Base-by-base conservation (phyloP, 2,329 filamentous ascomycete genomes). In the Cercospora nicotianae region DNA sequence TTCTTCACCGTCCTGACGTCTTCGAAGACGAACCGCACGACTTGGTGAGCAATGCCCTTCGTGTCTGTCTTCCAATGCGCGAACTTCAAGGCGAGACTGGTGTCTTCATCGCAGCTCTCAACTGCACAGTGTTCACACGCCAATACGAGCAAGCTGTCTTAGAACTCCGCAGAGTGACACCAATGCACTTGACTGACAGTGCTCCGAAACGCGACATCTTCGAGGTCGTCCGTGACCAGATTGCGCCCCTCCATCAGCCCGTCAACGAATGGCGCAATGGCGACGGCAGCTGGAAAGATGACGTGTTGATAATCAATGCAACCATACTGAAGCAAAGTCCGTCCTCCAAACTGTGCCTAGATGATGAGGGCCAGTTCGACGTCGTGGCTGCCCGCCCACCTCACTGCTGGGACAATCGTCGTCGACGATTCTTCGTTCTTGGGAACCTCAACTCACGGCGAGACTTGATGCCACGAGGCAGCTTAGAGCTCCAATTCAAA, bases 1-100 rank as follows among this genome's bases (percentile, higher is more conserved):
- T 63, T 4, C 48, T 63, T 9, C 45, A 63, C 18, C 45, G 48
- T n/a, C 42, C 61, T 5, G 61, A 63, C 26, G 61, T 63, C 0
- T 63, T 63, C 28, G 61, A 63, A 20, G 48, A 63, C 2, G 61
- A 63, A 31, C 28, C 33, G n/a, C 61, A 63, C 12, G 61, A 63
- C 20, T 10, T 63, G 16, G 31, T 57, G 7, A 63, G 48, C 48
- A 63, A 53, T 9, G 42, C 39, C 36, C 61, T 63, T 12, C 42
- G 45, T 12, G 42, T 63, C 28, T 26, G 45, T 16, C 45, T 63
- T 30, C 61, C 61, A 16, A 63, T 63, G 61, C 42, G 61, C 10
- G 42, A 39, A 3, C 20, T 62, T 28, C 30, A n/a, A 7, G 45
- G 42, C 45, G 61, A 63, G 12, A 53, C 8, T 13, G 61, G 61